These are phyloP conservation scores for Moricandia arvensis DNA, from an alignment of 345 rosid genomes.

Conservation along the genomic window DNA sequence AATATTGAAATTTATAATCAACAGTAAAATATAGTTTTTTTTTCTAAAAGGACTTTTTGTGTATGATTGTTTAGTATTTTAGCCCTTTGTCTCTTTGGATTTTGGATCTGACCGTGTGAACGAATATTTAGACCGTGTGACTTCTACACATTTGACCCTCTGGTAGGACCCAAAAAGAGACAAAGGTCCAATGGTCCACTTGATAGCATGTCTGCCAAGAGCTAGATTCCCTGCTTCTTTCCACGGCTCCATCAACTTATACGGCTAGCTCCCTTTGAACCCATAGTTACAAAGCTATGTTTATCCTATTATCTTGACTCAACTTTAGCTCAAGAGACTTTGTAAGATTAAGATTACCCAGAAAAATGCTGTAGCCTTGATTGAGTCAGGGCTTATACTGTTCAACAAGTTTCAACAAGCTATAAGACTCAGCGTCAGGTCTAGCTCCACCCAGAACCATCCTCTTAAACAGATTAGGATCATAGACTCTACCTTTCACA, in stretches of 20 bases:
- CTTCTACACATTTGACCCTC: constrained; percentile 9
- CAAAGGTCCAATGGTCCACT: constrained; percentile 29
- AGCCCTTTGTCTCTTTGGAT: constrained; percentile 3
- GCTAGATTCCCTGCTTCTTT: not conserved
- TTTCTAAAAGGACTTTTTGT: not conserved
- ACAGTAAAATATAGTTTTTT: no score
- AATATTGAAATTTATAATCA: no score
- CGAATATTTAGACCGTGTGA: constrained; percentile 34
- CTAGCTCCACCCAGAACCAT: constrained; percentile 89
- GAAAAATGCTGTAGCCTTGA: not conserved
- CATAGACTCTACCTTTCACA: constrained; percentile 65
- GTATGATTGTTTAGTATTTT: not conserved
- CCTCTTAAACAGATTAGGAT: constrained; percentile 76
- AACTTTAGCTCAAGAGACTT: not conserved
- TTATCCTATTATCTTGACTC: not conserved
- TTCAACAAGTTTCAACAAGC: constrained; percentile 76
- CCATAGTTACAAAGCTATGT: not conserved
- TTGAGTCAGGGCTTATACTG: constrained; percentile 42
- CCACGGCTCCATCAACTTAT: constrained; percentile 7
- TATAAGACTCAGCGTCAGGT: constrained; percentile 91
- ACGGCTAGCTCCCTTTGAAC: constrained; percentile 16
- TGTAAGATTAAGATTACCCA: not conserved
- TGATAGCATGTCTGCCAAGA: constrained; percentile 33
- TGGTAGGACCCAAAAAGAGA: constrained; percentile 6
- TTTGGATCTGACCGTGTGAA: constrained; percentile 27